Conservation (phyloP, 352 stramenopile genomes). For the Phytophthora pistaciae region DNA sequence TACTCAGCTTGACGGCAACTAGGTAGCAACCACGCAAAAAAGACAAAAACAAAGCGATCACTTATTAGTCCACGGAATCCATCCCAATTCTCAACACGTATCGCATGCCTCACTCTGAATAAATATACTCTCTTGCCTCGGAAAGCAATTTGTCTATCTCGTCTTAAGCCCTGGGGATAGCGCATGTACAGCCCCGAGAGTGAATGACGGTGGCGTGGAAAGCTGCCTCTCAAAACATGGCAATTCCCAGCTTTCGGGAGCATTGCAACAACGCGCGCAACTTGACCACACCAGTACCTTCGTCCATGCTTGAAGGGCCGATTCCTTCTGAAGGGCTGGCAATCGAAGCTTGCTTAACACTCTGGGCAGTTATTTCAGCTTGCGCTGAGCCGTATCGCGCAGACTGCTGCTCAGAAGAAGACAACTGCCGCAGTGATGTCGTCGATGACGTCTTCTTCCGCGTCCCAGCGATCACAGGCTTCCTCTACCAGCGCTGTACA, state of each 20-base stretch:
- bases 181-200: background rate
- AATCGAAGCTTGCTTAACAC: background rate
- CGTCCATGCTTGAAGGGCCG: background rate
- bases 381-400: background rate
- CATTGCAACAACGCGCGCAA: background rate
- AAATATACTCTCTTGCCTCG: conserved; percentile 26
- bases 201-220: background rate
- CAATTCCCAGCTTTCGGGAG: background rate
- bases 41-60: background rate
- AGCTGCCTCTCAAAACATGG: background rate
- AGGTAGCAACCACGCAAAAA: background rate
- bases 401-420: conserved; percentile 55
- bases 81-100: background rate
- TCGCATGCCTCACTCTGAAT: conserved; percentile 11
- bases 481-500: conserved; percentile 77
- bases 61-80: conserved; percentile 5
- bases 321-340: background rate
- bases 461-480: conserved; percentile 77
- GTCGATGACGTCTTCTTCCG: conserved; percentile 85
- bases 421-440: conserved; percentile 81
- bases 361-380: background rate
- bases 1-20: background rate
- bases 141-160: conserved; percentile 19
- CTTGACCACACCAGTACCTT: background rate
- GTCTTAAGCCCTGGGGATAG: background rate